Evolutionary conservation across 169 alveolate genomes (phyloP).

Genomic region (Babesia ovata): DNA sequence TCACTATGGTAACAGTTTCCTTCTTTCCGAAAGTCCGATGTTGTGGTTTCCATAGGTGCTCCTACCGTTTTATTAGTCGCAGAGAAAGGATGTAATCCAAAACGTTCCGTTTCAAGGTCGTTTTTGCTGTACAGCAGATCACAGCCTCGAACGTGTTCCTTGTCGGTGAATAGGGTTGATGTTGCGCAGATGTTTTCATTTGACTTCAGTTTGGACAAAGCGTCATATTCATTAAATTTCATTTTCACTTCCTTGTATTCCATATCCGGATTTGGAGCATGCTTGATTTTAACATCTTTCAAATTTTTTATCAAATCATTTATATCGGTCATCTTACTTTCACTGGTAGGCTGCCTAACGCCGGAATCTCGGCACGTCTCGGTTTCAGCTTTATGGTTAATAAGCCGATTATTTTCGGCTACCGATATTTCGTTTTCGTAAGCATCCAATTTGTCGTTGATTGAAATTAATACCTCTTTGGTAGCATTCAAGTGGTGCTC

Average conservation of each 20-base stretch:
- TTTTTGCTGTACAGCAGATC: too few relatives aligned
- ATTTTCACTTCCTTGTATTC: constrained; percentile 13
- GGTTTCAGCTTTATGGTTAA: background rate
- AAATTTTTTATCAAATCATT: constrained; percentile 3
- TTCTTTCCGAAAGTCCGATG: too few relatives aligned
- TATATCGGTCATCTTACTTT: background rate
- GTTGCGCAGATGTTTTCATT: too few relatives aligned
- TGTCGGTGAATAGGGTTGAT: too few relatives aligned
- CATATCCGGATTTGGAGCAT: background rate
- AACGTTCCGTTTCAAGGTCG: too few relatives aligned
- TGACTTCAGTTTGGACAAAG: background rate
- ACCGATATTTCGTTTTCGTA: background rate
- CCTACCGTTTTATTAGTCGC: too few relatives aligned
- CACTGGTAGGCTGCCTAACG: background rate
- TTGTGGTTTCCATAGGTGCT: too few relatives aligned
- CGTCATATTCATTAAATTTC: background rate
- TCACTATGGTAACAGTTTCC: too few relatives aligned
- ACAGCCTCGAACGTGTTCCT: too few relatives aligned
- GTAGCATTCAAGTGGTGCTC: constrained; percentile 16
- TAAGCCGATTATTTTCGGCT: background rate
- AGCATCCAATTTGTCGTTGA: constrained; percentile 16
- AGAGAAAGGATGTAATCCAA: too few relatives aligned
- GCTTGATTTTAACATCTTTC: background rate
- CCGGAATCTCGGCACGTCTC: background rate
- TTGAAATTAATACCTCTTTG: background rate